Evolutionary conservation across 331 rosid genomes (phyloP).

Genomic region (Erythrophleum ivorense): DNA sequence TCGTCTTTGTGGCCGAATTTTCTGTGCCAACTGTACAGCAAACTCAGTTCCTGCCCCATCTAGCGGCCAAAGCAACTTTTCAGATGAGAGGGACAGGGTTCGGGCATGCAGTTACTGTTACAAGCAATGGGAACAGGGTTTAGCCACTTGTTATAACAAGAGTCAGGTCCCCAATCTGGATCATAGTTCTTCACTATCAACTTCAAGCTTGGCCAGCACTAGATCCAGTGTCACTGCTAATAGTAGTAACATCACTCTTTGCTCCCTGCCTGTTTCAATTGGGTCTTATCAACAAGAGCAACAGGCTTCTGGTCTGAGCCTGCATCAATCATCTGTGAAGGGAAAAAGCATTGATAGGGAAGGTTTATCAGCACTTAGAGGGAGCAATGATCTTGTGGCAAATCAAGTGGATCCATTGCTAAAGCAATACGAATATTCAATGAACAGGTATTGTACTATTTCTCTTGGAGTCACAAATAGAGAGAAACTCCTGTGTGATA

Average conservation of each 20-base stretch:
- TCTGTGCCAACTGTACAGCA: constrained; percentile 59
- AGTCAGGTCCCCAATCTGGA: constrained; percentile 2
- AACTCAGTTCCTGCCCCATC: constrained; percentile 61
- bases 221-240: neutral
- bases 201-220: neutral
- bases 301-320: neutral
- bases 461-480: neutral
- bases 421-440: constrained; percentile 2
- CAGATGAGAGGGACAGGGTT: neutral
- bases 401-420: neutral
- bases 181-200: neutral
- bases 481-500: neutral
- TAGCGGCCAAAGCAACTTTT: constrained; percentile 5
- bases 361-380: constrained; percentile 4
- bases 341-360: neutral
- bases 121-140: constrained; percentile 14
- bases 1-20: constrained; percentile 65
- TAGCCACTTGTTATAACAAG: neutral
- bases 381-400: constrained; percentile 14
- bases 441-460: neutral
- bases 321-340: neutral
- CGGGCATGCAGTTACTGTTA: neutral
- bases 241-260: neutral
- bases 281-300: neutral
- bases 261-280: neutral